A percentile compares a stretch with the other conserved stretches of the same genome.
These are phyloP conservation scores for Irpex sp. DNA, from an alignment of 1,284 basidiomycete species.

Conservation along the genomic window DNA sequence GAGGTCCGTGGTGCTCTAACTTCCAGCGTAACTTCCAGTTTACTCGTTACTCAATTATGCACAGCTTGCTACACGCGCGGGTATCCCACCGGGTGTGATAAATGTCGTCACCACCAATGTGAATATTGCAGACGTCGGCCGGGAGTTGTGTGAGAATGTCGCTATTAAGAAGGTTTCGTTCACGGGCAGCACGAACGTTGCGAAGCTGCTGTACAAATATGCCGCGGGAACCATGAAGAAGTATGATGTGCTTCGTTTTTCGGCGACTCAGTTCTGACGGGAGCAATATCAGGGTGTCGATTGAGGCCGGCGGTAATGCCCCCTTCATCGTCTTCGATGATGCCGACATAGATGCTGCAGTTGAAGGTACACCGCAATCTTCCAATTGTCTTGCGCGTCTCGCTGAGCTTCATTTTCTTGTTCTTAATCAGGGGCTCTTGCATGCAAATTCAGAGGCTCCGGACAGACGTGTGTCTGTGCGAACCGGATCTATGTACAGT, in stretches of 20 bases:
- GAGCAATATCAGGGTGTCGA: slow-evolving; percentile 53
- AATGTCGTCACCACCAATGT: slow-evolving; percentile 90
- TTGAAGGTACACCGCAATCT: slow-evolving; percentile 54
- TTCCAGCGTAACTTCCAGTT: neutral
- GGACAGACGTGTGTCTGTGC: slow-evolving; percentile 92
- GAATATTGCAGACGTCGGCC: slow-evolving; percentile 79
- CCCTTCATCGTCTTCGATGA: slow-evolving; percentile 98
- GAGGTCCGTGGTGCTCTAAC: slow-evolving; percentile 46
- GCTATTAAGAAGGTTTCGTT: slow-evolving; percentile 88
- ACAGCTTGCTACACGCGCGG: slow-evolving; percentile 81
- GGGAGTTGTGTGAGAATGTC: slow-evolving; percentile 76
- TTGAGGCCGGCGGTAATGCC: slow-evolving; percentile 89
- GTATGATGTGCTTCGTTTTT: slow-evolving; percentile 33
- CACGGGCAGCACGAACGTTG: slow-evolving; percentile 91
- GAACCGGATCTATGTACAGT: slow-evolving; percentile 86
- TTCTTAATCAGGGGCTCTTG: slow-evolving; percentile 58
- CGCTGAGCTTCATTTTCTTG: neutral
- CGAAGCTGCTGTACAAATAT: slow-evolving; percentile 85
- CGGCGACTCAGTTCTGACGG: neutral
- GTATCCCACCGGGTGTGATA: slow-evolving; percentile 92
- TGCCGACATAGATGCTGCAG: slow-evolving; percentile 90
- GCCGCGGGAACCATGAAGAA: slow-evolving; percentile 90
- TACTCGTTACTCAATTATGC: neutral
- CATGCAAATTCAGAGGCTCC: slow-evolving; percentile 88
- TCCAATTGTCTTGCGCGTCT: neutral